A percentile compares a stretch with the other conserved stretches of the same genome.
phyloP scores from a whole-genome alignment of 345 rosid species.

The Gossypium australe region DNA sequence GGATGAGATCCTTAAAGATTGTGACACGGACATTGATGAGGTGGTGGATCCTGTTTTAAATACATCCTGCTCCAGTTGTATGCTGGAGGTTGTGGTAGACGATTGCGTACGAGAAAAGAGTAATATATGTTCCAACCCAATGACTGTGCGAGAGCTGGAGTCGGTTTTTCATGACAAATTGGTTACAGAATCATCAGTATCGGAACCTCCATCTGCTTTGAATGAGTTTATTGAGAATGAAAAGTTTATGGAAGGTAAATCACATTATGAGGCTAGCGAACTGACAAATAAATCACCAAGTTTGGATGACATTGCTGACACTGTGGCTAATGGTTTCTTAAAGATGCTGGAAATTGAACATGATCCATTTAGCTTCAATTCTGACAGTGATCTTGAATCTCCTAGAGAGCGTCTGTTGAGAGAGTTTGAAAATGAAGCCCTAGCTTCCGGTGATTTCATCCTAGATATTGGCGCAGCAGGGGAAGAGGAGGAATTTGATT shows the following conservation, averaged over 20 bases:
- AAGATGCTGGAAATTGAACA: conserved; percentile 54
- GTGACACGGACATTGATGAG: conserved; percentile 24
- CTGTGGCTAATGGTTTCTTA: conserved; percentile 67
- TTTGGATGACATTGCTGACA: conserved; percentile 61
- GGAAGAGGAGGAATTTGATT: conserved; percentile 21
- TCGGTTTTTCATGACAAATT: conserved; percentile 27
- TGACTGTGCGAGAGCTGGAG: conserved; percentile 27
- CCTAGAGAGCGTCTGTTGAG: conserved; percentile 68
- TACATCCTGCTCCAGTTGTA: conserved; percentile 3
- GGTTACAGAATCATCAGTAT: conserved; percentile 31
- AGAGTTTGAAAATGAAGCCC: conserved; percentile 69
- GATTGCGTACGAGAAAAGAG: conserved; percentile 26
- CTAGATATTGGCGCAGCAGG: conserved; percentile 30
- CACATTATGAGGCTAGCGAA: conserved; percentile 37
- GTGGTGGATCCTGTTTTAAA: conserved; percentile 17
- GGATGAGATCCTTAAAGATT: conserved; percentile 48
- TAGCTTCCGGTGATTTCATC: conserved; percentile 42
- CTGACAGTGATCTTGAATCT: conserved; percentile 62
- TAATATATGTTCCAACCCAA: conserved; percentile 11
- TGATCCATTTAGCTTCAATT: conserved; percentile 27
- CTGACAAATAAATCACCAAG: conserved; percentile 37
- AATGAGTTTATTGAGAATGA: conserved; percentile 27
- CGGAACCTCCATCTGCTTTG: conserved; percentile 25
- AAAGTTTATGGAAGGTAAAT: conserved; percentile 31
- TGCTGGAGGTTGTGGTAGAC: conserved; percentile 17